Base-by-base conservation (phyloP, 2,329 filamentous ascomycete genomes). In the Emergomyces pasteurianus region DNA sequence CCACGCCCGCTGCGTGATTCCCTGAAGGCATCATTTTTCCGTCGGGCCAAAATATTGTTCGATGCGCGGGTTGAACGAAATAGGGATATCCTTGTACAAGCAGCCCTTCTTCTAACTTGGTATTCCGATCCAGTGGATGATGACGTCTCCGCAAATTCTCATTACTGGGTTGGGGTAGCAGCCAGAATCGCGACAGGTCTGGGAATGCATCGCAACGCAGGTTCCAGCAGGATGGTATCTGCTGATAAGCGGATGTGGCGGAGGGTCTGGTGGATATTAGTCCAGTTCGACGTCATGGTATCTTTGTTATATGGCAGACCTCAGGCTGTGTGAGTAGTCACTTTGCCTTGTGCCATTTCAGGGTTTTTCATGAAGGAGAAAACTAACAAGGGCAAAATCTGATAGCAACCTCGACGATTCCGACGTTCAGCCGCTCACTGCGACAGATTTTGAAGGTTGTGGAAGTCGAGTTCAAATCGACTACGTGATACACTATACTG, bases 71-170 rank as follows among this genome's bases (percentile, higher is more conserved):
- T 80, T 42, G 81, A 83, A 64, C 75, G 79, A 31, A 80, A 83
- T 64, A 75, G 81, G 16, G 77, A 80, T 62, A 75, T 77, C 38
- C 73, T 83, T 57, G 74, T 83, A n/a, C 81, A 83, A 67, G 78
- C 78, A 3, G 79, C 80, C 1, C 70, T 83, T 26, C 73, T 83
- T 1, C 65, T 83, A 58, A 82, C 80, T 1, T 83, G 81, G 81
- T 78, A 82, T 63, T 78, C 79, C 1, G 79, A 83, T 56, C 70
- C 69, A 9, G 77, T 79, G 16, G 79, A 80, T 28, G 81, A 83
- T 63, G 80, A 82, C 67, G 78, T 83, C 7, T 72, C 79, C 4
- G 78, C 79, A 46, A 83, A 83, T 64, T 77, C 78, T 18, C 81
- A 75, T 63, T 72, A 77, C 62, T 83, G 81, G 81, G 73, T 82